A percentile compares a stretch with the other conserved stretches of the same genome.
Conservation (phyloP, 1,284 basidiomycete genomes). For the Mycena citricolor region DNA sequence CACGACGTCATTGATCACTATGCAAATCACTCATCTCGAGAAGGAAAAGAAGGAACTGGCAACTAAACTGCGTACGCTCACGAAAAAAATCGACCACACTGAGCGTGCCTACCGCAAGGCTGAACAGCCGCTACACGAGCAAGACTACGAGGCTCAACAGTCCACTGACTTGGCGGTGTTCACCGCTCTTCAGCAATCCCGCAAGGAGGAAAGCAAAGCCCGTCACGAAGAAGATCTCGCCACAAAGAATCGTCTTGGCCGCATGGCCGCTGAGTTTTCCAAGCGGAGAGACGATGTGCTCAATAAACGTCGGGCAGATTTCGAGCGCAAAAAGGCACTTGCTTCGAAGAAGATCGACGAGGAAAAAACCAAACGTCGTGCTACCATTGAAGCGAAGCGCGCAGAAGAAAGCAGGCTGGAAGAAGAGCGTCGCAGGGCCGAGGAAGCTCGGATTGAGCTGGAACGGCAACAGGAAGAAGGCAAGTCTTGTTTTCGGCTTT, state of each 20-base stretch:
- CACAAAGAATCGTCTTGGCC: conserved; percentile 75
- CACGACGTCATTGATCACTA: conserved; percentile 85
- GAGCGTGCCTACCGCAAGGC: conserved; percentile 97
- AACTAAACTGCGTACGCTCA: conserved; percentile 80
- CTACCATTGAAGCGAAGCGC: conserved; percentile 51
- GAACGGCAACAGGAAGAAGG: conserved; percentile 53
- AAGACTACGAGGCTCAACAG: conserved; percentile 91
- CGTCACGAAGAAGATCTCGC: conserved; percentile 73
- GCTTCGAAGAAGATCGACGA: conserved; percentile 77
- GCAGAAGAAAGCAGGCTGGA: conserved; percentile 54
- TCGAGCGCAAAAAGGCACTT: conserved; percentile 57
- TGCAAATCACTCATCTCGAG: conserved; percentile 94
- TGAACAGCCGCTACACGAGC: conserved; percentile 81
- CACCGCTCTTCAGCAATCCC: conserved; percentile 62
- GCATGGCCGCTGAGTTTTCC: conserved; percentile 78
- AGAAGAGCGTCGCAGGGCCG: conserved; percentile 55
- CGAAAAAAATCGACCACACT: conserved; percentile 93
- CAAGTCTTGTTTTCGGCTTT: conserved; percentile 30
- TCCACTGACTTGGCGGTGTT: conserved; percentile 72
- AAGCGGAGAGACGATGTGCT: conserved; percentile 61
- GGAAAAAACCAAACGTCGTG: conserved; percentile 80
- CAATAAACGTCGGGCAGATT: conserved; percentile 70
- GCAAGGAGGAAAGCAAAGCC: conserved; percentile 59
- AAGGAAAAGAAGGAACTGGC: conserved; percentile 93
- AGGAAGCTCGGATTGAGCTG: conserved; percentile 47